Evolutionary conservation across 2,329 filamentous ascomycete genomes (phyloP).

Genomic region (Aspergillus piperis): DNA sequence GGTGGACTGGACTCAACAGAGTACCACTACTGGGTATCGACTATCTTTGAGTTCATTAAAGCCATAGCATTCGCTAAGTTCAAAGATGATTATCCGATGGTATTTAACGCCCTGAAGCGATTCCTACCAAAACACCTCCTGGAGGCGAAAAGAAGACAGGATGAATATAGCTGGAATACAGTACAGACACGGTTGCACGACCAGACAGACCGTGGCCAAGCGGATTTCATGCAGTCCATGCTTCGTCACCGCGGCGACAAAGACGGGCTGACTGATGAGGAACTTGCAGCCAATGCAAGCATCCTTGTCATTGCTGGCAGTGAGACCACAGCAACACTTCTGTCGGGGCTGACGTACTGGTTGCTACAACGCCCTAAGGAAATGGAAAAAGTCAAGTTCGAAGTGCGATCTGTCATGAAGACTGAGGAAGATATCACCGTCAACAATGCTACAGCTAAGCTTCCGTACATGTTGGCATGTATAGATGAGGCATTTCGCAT

Average conservation of each 20-base stretch:
- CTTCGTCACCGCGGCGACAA: slow-evolving; percentile 16
- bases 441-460: slow-evolving; percentile 19
- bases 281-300: slow-evolving; percentile 39
- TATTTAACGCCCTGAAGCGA: not conserved
- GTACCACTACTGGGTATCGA: slow-evolving; percentile 27
- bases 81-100: slow-evolving; percentile 8
- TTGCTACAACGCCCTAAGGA: slow-evolving; percentile 38
- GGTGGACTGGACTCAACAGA: slow-evolving; percentile 22
- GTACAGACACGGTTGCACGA: slow-evolving; percentile 9
- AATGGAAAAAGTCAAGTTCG: slow-evolving; percentile 35
- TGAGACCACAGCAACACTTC: slow-evolving; percentile 47
- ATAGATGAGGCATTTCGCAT: slow-evolving; percentile 46
- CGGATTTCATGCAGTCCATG: slow-evolving; percentile 22
- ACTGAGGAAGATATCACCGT: slow-evolving; percentile 34
- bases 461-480: slow-evolving; percentile 44
- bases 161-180: not conserved
- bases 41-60: slow-evolving; percentile 18
- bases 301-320: slow-evolving; percentile 45
- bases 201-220: not conserved
- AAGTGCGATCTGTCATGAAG: slow-evolving; percentile 39
- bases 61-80: not conserved
- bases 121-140: not conserved
- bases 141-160: slow-evolving; percentile 2
- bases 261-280: slow-evolving; percentile 21
- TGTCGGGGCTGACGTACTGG: slow-evolving; percentile 46